phyloP scores from a whole-genome alignment of 768 basidiomycete species.

The Mycena amicta region DNA sequence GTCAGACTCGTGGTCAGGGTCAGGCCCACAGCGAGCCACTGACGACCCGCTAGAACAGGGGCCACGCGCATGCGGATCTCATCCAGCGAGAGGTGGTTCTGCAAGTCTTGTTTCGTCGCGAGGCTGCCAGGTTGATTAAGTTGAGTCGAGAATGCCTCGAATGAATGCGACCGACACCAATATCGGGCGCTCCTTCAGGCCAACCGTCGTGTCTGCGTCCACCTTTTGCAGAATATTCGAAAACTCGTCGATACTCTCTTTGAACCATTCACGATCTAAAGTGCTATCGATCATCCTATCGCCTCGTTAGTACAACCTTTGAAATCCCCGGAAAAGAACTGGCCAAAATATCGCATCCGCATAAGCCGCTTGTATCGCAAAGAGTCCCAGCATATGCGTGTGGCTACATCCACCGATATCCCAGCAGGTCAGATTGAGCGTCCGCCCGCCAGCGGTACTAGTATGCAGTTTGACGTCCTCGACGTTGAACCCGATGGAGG shows the following conservation, averaged over 20 bases:
- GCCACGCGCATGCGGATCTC: conserved; percentile 44
- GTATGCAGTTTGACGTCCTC: conserved; percentile 49
- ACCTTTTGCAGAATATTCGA: conserved; percentile 35
- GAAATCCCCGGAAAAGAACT: conserved; percentile 24
- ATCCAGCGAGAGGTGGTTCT: conserved; percentile 51
- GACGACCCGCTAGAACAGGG: conserved; percentile 30
- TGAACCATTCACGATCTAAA: conserved; percentile 30
- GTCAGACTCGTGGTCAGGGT: conserved; percentile 23
- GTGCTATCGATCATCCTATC: conserved; percentile 47
- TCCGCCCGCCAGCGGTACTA: conserved; percentile 30
- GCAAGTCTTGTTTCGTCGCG: conserved; percentile 66
- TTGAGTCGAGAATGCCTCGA: background rate
- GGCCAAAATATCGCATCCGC: conserved; percentile 66
- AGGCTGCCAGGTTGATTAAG: conserved; percentile 32
- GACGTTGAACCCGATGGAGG: conserved; percentile 60
- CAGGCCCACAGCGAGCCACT: conserved; percentile 31
- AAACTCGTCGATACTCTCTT: conserved; percentile 55
- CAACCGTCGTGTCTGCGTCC: background rate
- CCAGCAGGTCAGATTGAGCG: conserved; percentile 48
- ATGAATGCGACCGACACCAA: conserved; percentile 30
- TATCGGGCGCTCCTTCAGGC: conserved; percentile 27
- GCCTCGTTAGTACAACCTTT: background rate
- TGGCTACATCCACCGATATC: conserved; percentile 35
- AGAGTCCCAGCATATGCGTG: conserved; percentile 26
- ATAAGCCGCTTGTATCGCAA: conserved; percentile 24